Evolutionary conservation across 192 early-diverging fungal species (phyloP).

Genomic region (Coemansia erecta): DNA sequence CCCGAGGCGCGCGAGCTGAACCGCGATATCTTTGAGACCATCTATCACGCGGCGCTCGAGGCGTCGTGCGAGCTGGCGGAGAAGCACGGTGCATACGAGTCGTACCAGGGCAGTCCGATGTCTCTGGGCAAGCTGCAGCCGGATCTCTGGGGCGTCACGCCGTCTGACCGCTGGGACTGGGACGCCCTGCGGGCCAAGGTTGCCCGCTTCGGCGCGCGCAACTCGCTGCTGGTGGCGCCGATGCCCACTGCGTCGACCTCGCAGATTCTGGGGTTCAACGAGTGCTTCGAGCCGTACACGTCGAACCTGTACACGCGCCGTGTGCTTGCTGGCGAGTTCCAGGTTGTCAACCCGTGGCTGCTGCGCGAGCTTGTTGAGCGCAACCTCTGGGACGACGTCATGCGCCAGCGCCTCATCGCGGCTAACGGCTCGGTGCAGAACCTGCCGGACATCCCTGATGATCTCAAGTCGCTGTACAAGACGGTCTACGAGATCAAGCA

Average conservation of each 20-base stretch:
- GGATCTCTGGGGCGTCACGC: slow-evolving; percentile 87
- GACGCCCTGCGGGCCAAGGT: slow-evolving; percentile 73
- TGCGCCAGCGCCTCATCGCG: slow-evolving; percentile 93
- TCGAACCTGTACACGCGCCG: slow-evolving; percentile 96
- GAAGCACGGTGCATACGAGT: slow-evolving; percentile 74
- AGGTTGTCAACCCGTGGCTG: slow-evolving; percentile 96
- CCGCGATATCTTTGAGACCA: slow-evolving; percentile 89
- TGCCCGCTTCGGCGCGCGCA: slow-evolving; percentile 80
- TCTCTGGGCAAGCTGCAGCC: slow-evolving; percentile 89
- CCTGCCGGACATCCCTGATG: slow-evolving; percentile 72
- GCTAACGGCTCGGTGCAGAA: slow-evolving; percentile 86
- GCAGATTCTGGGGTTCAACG: slow-evolving; percentile 97
- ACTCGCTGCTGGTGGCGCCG: slow-evolving; percentile 91
- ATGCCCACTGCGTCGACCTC: slow-evolving; percentile 98
- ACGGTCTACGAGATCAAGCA: slow-evolving; percentile 96
- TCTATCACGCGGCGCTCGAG: slow-evolving; percentile 93
- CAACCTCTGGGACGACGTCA: slow-evolving; percentile 87
- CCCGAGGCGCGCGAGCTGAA: slow-evolving; percentile 79
- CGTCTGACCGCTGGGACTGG: slow-evolving; percentile 92
- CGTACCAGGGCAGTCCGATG: slow-evolving; percentile 86
- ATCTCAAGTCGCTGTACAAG: slow-evolving; percentile 95
- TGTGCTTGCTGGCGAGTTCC: slow-evolving; percentile 96
- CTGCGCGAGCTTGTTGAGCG: slow-evolving; percentile 92
- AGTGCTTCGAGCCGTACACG: slow-evolving; percentile 93
- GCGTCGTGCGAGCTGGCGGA: slow-evolving; percentile 88